phyloP scores from a whole-genome alignment of 2,329 filamentous ascomycete species.

The Clarireedia hainanense region DNA sequence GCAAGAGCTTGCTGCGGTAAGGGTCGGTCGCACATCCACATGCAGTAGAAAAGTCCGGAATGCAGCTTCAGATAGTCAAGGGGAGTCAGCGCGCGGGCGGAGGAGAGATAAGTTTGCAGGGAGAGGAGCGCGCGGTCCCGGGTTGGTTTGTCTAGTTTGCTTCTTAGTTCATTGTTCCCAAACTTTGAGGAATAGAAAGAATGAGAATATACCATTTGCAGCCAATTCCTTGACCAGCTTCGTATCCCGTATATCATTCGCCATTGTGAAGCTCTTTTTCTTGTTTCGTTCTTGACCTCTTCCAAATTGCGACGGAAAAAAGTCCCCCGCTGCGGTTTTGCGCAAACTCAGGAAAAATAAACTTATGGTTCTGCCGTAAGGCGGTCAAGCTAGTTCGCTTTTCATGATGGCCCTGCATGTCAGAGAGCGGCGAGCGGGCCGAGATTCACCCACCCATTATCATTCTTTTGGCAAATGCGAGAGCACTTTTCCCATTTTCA shows the following conservation, averaged over 20 bases:
- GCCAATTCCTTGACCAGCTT: slow-evolving; percentile 31
- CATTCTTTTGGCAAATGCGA: too few species aligned
- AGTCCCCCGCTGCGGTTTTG: too few species aligned
- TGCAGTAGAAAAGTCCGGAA: slow-evolving; percentile 89
- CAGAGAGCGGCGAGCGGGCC: too few species aligned
- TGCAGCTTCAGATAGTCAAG: slow-evolving; percentile 80
- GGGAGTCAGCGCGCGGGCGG: slow-evolving; percentile 49
- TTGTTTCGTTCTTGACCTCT: neutral
- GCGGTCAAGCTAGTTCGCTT: too few species aligned
- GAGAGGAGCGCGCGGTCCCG: slow-evolving; percentile 71
- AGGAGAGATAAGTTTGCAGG: slow-evolving; percentile 67
- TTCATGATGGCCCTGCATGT: too few species aligned
- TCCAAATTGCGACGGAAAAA: too few species aligned
- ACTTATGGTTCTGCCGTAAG: too few species aligned
- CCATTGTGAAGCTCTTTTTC: slow-evolving; percentile 12
- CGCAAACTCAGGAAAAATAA: too few species aligned
- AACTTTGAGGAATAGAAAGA: neutral
- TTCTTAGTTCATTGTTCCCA: neutral
- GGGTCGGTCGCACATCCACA: slow-evolving; percentile 90
- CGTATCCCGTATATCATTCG: slow-evolving; percentile 26
- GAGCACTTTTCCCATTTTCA: too few species aligned
- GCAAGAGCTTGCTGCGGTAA: slow-evolving; percentile 80
- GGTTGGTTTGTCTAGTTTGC: slow-evolving; percentile 59
- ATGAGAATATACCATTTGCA: slow-evolving; percentile 27
- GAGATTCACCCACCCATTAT: too few species aligned